Evolutionary conservation across 192 early-diverging fungal species (phyloP).

Genomic region (Cladochytrium replicatum): DNA sequence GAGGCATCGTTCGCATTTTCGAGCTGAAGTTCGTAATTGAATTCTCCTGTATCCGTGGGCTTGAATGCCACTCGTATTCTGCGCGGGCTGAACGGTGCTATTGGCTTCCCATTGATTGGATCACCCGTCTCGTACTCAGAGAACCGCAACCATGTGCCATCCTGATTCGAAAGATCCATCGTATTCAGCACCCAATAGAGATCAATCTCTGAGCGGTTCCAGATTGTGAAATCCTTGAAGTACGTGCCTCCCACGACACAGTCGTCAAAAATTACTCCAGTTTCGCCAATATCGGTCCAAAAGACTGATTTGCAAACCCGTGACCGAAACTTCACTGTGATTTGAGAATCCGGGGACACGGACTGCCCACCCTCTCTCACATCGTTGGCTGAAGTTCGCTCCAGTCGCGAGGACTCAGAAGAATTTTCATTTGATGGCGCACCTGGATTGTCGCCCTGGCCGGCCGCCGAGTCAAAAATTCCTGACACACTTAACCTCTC

Average conservation of each 20-base stretch:
- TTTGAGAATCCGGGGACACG: conserved; percentile 20
- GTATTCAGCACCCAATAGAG: conserved; percentile 77
- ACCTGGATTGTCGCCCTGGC: background rate
- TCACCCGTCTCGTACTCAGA: conserved; percentile 64
- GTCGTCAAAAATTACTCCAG: conserved; percentile 88
- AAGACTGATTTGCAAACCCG: conserved; percentile 83
- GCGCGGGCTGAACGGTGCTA: conserved; percentile 57
- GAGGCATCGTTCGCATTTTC: conserved; percentile 83
- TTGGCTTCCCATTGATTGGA: conserved; percentile 40
- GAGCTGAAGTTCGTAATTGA: conserved; percentile 75
- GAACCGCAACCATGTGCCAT: conserved; percentile 58
- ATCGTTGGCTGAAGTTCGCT: background rate
- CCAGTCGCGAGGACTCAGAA: background rate
- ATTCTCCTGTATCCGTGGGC: conserved; percentile 82
- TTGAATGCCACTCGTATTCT: conserved; percentile 76
- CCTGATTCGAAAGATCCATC: conserved; percentile 50
- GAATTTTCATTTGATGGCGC: conserved; percentile 3
- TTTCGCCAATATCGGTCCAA: conserved; percentile 85
- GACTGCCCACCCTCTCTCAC: conserved; percentile 1
- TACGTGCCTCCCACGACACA: conserved; percentile 83
- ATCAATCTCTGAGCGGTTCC: conserved; percentile 79
- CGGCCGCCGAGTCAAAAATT: conserved; percentile 1
- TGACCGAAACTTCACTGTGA: conserved; percentile 67
- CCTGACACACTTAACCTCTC: conserved; percentile 3
- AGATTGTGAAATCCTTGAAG: conserved; percentile 81